Conservation (phyloP, 2,329 filamentous ascomycete species). For the Huntiella bhutanensis region DNA sequence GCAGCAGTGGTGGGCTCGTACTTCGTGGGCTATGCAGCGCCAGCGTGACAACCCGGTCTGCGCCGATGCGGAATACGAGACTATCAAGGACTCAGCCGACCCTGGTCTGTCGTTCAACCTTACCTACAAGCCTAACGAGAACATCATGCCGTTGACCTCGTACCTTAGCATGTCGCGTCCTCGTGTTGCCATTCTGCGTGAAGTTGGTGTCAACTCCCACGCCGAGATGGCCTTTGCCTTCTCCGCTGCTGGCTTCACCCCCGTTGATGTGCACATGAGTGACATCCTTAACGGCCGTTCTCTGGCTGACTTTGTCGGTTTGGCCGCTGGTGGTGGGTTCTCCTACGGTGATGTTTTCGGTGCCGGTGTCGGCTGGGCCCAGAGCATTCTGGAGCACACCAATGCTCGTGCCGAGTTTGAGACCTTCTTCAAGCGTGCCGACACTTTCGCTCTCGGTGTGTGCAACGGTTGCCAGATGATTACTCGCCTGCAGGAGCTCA, state of each 20-base stretch:
- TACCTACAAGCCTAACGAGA: slow-evolving; percentile 61
- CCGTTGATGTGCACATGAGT: slow-evolving; percentile 92
- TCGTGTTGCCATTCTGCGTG: slow-evolving; percentile 71
- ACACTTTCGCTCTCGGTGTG: slow-evolving; percentile 84
- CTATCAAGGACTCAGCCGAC: slow-evolving; percentile 55
- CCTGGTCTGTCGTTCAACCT: slow-evolving; percentile 74
- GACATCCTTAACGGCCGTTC: slow-evolving; percentile 68
- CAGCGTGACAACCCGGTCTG: slow-evolving; percentile 75
- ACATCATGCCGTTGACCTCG: slow-evolving; percentile 45
- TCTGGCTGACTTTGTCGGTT: slow-evolving; percentile 63
- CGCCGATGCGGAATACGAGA: slow-evolving; percentile 64
- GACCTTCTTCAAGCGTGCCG: slow-evolving; percentile 65
- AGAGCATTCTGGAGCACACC: slow-evolving; percentile 73
- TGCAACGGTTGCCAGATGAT: slow-evolving; percentile 98
- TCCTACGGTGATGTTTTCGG: slow-evolving; percentile 69
- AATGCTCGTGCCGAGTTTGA: slow-evolving; percentile 60
- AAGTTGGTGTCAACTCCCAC: slow-evolving; percentile 89
- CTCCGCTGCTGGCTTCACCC: slow-evolving; percentile 72
- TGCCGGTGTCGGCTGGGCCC: slow-evolving; percentile 92
- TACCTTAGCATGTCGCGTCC: slow-evolving; percentile 35
- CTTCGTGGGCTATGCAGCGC: slow-evolving; percentile 80
- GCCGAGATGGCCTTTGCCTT: slow-evolving; percentile 98
- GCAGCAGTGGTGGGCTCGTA: slow-evolving; percentile 75
- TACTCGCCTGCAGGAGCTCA: slow-evolving; percentile 56
- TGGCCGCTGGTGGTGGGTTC: slow-evolving; percentile 93